Conservation (phyloP, 495 filamentous ascomycete species). For the Xanthoparmelia taractica region DNA sequence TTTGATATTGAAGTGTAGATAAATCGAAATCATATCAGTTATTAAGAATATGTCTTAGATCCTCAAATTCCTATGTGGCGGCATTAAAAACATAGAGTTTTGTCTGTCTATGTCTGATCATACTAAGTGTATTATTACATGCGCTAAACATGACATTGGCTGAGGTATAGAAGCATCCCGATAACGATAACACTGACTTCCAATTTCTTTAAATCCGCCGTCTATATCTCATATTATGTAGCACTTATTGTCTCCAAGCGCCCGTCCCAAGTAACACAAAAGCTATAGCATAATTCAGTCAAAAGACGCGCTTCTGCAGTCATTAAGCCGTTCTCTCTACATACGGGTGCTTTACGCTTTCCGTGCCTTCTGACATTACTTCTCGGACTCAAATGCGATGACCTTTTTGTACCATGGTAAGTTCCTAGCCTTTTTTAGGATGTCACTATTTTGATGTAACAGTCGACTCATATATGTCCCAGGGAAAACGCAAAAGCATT, state of each 20-base stretch:
- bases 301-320: not conserved
- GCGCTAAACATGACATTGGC: no score
- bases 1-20: no score
- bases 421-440: not conserved
- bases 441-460: not conserved
- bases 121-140: no score
- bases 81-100: no score
- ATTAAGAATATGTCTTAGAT: no score
- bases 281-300: not conserved
- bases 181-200: no score
- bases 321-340: not conserved
- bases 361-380: not conserved
- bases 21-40: no score
- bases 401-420: not conserved
- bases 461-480: not conserved
- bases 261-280: not conserved
- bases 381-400: no score
- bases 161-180: no score
- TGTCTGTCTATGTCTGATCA: no score
- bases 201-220: not conserved
- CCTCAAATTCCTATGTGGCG: no score
- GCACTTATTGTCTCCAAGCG: not conserved
- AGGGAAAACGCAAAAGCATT: slow-evolving; percentile 24
- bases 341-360: not conserved
- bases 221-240: not conserved